Base-by-base conservation (phyloP, 1,284 basidiomycete species). In the Paramarasmius palmivorus region DNA sequence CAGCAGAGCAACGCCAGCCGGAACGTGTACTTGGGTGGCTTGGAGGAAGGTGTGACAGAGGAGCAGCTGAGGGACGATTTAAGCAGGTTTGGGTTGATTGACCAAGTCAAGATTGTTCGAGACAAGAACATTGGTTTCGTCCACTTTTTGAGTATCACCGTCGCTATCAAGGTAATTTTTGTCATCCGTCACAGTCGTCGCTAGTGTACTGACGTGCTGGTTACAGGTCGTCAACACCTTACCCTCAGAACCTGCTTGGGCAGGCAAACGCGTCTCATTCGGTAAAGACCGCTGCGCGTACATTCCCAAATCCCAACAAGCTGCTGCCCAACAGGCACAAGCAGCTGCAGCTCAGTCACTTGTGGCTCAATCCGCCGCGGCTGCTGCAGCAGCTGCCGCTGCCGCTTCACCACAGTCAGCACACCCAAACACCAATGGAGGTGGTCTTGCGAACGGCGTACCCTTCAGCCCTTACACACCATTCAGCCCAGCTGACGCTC, bases 111-210 rank as follows among this genome's bases (percentile, higher is more conserved):
- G 82, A 96, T 97, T 65, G 95, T 97, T 38, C 77, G 93, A 57
- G 95, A 98, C 77, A 97, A 97, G 81, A 95, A 95, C 66, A 97
- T 97, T 59, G 95, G 93, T 7, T 98, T 98, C 68, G 92, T 98
- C 38, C 95, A 98, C 73, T 98, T 97, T 78, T 75, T 97, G 64
- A 93, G 90, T 70, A 96, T 98, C 68, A 83, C 88, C 12, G 85
- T 90, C 38, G 95, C 95, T 29, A 95, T 90, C 62, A 96, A 96
- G 88, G 93, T 92, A 47, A n/a, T n/a, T n/a, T n/a, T 17, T 25
- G 6, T 15, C 52, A 9, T 23, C 45, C n/a, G n/a, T n/a, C n/a
- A n/a, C n/a, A n/a, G n/a, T n/a, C n/a, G n/a, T n/a, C n/a, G n/a
- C n/a, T n/a, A n/a, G n/a, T n/a, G n/a, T n/a, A n/a, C n/a, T n/a